phyloP scores from a whole-genome alignment of 345 rosid species.

The Eucalyptus lansdowneana region DNA sequence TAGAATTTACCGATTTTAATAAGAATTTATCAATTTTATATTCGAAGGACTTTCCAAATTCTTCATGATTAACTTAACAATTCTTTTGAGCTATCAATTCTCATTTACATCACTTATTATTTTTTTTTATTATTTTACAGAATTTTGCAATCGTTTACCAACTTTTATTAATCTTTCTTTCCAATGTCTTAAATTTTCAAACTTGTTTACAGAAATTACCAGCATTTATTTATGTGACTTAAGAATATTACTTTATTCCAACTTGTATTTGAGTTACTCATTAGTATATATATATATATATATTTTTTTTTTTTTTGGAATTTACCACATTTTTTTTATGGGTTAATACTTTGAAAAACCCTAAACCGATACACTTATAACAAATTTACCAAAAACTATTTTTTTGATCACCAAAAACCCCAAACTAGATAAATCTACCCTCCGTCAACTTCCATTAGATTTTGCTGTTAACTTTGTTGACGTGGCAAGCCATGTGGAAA shows the following conservation, averaged over 20 bases:
- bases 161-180: not conserved
- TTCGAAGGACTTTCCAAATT: not conserved
- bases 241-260: not conserved
- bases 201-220: not conserved
- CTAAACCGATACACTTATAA: rapidly evolving
- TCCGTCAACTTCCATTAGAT: rapidly evolving
- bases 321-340: not conserved
- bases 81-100: not conserved
- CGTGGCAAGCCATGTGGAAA: no score
- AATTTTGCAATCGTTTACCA: not conserved
- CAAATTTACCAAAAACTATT: no score
- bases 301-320: not conserved
- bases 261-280: not conserved
- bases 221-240: not conserved
- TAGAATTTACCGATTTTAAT: not conserved
- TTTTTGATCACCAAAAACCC: no score
- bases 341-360: rapidly evolving
- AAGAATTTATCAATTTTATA: not conserved
- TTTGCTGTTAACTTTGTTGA: no score
- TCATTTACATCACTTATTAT: not conserved
- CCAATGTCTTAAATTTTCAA: not conserved
- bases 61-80: not conserved
- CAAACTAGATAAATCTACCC: no score
- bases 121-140: not conserved
- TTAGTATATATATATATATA: not conserved